phyloP scores from a whole-genome alignment of 169 alveolate genomes.

The Miamiensis avidus region DNA sequence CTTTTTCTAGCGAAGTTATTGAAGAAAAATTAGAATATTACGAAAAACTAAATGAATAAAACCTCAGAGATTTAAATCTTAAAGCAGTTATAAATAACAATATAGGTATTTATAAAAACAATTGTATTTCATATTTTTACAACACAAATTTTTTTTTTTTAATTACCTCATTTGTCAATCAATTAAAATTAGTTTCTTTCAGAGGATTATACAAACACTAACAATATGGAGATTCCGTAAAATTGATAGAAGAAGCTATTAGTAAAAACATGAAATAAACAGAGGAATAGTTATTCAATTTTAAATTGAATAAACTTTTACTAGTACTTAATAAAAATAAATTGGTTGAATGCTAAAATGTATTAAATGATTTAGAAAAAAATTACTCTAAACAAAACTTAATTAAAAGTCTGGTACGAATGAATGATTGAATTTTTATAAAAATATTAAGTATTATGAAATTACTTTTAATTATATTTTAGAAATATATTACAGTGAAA shows the following conservation, averaged over 20 bases:
- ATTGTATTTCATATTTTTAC: too few species aligned
- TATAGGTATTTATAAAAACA: too few species aligned
- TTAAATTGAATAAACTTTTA: slow-evolving; percentile 12
- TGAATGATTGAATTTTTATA: neutral
- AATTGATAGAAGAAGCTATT: slow-evolving; percentile 18
- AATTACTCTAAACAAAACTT: neutral
- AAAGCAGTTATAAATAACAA: slow-evolving; percentile 21
- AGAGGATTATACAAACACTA: neutral
- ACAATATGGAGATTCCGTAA: slow-evolving; percentile 16
- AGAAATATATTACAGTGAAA: neutral
- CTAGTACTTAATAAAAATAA: slow-evolving; percentile 8
- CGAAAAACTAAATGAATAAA: neutral
- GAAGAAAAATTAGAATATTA: neutral
- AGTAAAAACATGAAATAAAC: slow-evolving; percentile 7
- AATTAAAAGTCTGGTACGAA: neutral
- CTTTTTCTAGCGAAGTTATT: neutral
- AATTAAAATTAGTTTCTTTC: neutral
- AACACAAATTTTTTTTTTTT: too few species aligned
- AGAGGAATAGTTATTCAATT: slow-evolving; percentile 12
- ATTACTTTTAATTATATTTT: too few species aligned
- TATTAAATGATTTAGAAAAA: slow-evolving; percentile 4
- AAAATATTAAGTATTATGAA: neutral
- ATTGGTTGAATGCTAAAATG: neutral
- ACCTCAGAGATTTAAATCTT: neutral
- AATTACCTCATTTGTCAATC: too few species aligned